These are phyloP conservation scores for Astrothelium macrocarpum DNA, from an alignment of 495 filamentous ascomycete species.

Conservation along the genomic window DNA sequence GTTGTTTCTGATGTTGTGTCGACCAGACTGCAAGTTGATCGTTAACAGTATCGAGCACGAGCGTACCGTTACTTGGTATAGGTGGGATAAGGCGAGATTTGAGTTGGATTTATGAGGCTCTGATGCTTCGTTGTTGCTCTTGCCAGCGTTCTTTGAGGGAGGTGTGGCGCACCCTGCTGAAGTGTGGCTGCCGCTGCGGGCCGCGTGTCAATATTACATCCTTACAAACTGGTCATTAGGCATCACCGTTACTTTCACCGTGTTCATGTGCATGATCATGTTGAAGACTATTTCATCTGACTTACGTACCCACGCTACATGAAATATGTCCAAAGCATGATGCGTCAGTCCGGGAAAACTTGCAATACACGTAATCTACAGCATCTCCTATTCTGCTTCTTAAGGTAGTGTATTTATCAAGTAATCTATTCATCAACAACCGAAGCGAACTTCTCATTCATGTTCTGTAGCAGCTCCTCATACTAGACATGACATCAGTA, in stretches of 20 bases:
- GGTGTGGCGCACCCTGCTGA: conserved; percentile 4
- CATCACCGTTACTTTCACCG: not conserved
- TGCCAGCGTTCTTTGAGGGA: not conserved
- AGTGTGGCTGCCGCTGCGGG: conserved; percentile 8
- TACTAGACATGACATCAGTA: conserved; percentile 44
- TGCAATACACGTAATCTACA: not conserved
- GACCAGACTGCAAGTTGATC: conserved; percentile 9
- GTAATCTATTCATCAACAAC: conserved; percentile 78
- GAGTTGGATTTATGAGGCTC: not conserved
- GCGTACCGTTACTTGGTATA: not conserved
- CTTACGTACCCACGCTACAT: not conserved
- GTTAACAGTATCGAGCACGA: not conserved
- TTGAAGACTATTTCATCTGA: not conserved
- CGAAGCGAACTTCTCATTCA: conserved; percentile 93
- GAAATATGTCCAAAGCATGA: not conserved
- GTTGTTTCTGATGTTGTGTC: not conserved
- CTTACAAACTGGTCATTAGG: not conserved
- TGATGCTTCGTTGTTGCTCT: conserved; percentile 2
- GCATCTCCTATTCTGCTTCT: not conserved
- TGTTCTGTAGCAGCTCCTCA: conserved; percentile 76
- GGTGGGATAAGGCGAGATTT: not conserved
- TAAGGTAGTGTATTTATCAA: not conserved
- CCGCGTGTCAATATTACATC: not conserved
- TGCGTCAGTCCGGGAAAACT: not conserved
- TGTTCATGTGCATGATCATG: not conserved